These are phyloP conservation scores for Tolypocladium amazonense DNA, from an alignment of 2,329 filamentous ascomycete genomes.

Conservation along the genomic window DNA sequence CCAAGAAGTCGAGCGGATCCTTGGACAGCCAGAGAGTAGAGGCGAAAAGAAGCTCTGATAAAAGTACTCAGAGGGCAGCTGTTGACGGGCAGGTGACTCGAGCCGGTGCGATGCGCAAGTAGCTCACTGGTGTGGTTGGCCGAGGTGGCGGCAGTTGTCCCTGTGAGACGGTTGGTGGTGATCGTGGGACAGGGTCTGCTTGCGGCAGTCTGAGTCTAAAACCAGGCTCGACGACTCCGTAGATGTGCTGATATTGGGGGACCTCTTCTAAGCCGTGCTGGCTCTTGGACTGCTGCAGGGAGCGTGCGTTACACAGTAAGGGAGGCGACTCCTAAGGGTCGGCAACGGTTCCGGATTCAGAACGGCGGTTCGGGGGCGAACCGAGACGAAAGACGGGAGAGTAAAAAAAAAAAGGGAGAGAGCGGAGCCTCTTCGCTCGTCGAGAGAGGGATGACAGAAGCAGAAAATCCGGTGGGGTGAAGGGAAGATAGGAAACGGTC, in stretches of 20 bases:
- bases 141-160: not conserved
- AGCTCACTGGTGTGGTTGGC: not conserved
- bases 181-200: not conserved
- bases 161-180: not conserved
- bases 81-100: not conserved
- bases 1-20: not conserved
- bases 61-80: not conserved
- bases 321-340: not conserved
- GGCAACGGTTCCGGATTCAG: not conserved
- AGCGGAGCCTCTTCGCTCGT: not conserved
- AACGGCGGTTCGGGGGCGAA: not conserved
- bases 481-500: constrained; percentile 13
- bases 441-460: not conserved
- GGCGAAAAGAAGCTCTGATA: not conserved
- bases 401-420: not conserved
- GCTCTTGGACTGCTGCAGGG: not conserved
- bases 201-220: not conserved
- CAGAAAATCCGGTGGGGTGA: not conserved
- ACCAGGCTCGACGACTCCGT: not conserved
- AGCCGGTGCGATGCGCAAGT: not conserved
- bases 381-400: not conserved
- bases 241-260: not conserved
- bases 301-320: not conserved
- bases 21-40: not conserved
- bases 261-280: not conserved